Evolutionary conservation across 148 eudicot species (phyloP).

Genomic region (Mesembryanthemum crystallinum): DNA sequence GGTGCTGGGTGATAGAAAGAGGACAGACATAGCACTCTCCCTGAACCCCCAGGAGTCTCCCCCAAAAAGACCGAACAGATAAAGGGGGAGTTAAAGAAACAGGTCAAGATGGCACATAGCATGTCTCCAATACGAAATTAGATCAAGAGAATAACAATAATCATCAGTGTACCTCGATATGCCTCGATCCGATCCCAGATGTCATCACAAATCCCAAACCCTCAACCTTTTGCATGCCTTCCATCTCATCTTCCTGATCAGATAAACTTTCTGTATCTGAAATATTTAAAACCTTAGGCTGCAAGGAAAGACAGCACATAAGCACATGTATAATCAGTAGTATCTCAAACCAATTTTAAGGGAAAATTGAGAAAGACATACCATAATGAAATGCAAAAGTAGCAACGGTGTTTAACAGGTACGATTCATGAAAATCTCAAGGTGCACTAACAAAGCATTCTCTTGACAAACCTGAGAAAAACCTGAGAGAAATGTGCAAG

Average conservation of each 20-base stretch:
- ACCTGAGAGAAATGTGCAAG: neutral
- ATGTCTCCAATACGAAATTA: neutral
- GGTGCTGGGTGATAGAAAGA: no score
- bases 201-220: slow-evolving; percentile 35
- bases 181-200: slow-evolving; percentile 32
- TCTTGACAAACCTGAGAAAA: neutral
- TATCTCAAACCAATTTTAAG: neutral
- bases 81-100: neutral
- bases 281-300: slow-evolving; percentile 26
- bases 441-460: slow-evolving; percentile 4
- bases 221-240: slow-evolving; percentile 41
- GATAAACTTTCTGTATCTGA: slow-evolving; percentile 37
- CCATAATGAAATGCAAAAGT: slow-evolving; percentile 19
- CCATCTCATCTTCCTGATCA: slow-evolving; percentile 24
- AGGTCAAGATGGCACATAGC: neutral
- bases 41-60: no score
- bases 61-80: no score
- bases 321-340: neutral
- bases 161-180: slow-evolving; percentile 40
- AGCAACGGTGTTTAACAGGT: slow-evolving; percentile 12
- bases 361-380: neutral
- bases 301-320: neutral
- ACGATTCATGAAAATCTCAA: neutral
- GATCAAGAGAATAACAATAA: neutral
- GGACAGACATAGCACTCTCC: no score